phyloP scores from a whole-genome alignment of 257 asterid genomes.

The Capsicum baccatum region DNA sequence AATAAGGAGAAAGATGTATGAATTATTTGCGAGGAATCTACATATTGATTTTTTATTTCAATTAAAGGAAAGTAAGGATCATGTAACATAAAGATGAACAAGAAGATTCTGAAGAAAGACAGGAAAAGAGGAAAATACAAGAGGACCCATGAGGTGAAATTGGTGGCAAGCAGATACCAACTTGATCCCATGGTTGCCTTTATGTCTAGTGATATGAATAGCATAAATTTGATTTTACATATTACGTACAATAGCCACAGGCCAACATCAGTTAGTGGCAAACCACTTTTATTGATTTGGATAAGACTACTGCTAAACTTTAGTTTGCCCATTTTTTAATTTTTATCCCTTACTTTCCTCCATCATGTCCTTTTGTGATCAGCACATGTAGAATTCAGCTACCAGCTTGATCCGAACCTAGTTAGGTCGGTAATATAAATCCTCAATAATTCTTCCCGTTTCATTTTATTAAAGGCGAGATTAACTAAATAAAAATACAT shows the following conservation, averaged over 20 bases:
- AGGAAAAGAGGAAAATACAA: neutral
- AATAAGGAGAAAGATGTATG: neutral
- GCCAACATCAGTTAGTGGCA: conserved; percentile 62
- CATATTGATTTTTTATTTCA: neutral
- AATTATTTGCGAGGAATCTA: neutral
- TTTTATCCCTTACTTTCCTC: conserved; percentile 26
- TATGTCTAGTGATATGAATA: conserved; percentile 66
- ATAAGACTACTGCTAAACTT: conserved; percentile 48
- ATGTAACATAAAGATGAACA: conserved; percentile 19
- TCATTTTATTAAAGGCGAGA: too few species aligned
- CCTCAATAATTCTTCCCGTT: too few species aligned
- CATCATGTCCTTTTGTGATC: neutral
- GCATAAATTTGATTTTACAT: conserved; percentile 44
- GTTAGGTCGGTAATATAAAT: neutral
- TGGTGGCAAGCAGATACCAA: conserved; percentile 72
- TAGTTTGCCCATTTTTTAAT: conserved; percentile 24
- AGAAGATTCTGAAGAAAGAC: conserved; percentile 21
- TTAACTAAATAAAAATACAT: too few species aligned
- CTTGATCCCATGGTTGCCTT: conserved; percentile 63
- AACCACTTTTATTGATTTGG: conserved; percentile 53
- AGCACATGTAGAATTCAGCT: neutral
- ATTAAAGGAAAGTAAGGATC: neutral
- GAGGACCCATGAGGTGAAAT: conserved; percentile 26
- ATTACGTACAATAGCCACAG: conserved; percentile 30
- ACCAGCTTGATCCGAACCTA: neutral